These are phyloP conservation scores for Pseudotsuga menziesii DNA, from an alignment of 75 land plant genomes.

Conservation along the genomic window DNA sequence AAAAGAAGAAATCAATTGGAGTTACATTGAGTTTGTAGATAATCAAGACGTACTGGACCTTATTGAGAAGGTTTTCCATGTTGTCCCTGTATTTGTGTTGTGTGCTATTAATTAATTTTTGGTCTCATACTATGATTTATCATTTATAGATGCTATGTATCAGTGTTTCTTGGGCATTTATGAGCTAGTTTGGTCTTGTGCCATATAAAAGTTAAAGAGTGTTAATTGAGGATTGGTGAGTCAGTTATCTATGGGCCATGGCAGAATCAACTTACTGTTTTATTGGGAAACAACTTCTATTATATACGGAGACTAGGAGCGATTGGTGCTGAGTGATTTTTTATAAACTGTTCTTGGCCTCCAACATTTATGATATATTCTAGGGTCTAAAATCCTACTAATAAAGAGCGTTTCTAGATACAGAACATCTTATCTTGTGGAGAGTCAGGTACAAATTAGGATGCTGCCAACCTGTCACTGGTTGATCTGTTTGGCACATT, in stretches of 20 bases:
- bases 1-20: slow-evolving; percentile 95
- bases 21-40: slow-evolving; percentile 98
- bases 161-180: not conserved
- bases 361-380: not conserved
- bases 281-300: not conserved
- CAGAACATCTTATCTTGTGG: not conserved
- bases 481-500: no score
- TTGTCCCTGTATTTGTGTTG: not conserved
- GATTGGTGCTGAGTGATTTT: not conserved
- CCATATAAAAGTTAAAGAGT: not conserved
- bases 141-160: not conserved
- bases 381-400: not conserved
- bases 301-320: not conserved
- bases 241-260: not conserved
- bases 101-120: not conserved
- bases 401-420: not conserved
- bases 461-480: not conserved
- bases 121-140: not conserved
- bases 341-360: not conserved
- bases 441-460: not conserved
- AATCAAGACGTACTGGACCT: slow-evolving; percentile 98
- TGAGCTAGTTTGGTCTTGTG: not conserved
- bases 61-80: slow-evolving; percentile 78
- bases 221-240: no score
- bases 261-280: not conserved